phyloP scores from a whole-genome alignment of 2,329 filamentous ascomycete genomes.

The Beauveria rudraprayagi region DNA sequence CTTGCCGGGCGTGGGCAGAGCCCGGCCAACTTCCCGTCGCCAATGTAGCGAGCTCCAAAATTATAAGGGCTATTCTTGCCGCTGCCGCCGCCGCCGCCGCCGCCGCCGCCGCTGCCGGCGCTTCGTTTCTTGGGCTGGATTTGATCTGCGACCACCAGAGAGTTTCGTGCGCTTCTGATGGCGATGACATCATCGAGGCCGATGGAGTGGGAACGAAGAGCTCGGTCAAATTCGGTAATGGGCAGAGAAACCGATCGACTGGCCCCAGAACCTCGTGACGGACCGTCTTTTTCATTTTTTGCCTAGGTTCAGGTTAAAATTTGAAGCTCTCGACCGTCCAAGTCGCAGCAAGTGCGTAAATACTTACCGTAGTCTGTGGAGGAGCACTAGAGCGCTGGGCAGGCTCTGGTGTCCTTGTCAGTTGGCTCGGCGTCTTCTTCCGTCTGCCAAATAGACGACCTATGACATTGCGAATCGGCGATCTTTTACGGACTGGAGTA shows the following conservation, averaged over 20 bases:
- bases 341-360: background rate
- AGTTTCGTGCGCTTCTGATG: slow-evolving; percentile 47
- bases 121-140: slow-evolving; percentile 26
- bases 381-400: background rate
- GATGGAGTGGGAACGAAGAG: slow-evolving; percentile 53
- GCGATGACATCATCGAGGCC: slow-evolving; percentile 46
- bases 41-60: slow-evolving; percentile 14
- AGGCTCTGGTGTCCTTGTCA: slow-evolving; percentile 1
- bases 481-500: slow-evolving; percentile 46
- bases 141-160: slow-evolving; percentile 36
- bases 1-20: slow-evolving; percentile 56
- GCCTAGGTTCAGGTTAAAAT: background rate
- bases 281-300: background rate
- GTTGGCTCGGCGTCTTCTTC: slow-evolving; percentile 35
- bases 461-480: slow-evolving; percentile 46
- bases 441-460: slow-evolving; percentile 52
- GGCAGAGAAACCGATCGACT: slow-evolving; percentile 53
- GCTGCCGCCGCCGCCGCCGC: no score
- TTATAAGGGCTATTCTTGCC: slow-evolving; percentile 15
- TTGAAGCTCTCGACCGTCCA: background rate
- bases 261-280: background rate
- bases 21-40: slow-evolving; percentile 40
- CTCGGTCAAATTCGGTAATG: slow-evolving; percentile 52
- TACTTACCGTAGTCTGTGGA: slow-evolving; percentile 11
- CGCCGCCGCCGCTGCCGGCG: background rate